phyloP scores from a whole-genome alignment of 2,329 filamentous ascomycete species.

The Stemphylium lycopersici region DNA sequence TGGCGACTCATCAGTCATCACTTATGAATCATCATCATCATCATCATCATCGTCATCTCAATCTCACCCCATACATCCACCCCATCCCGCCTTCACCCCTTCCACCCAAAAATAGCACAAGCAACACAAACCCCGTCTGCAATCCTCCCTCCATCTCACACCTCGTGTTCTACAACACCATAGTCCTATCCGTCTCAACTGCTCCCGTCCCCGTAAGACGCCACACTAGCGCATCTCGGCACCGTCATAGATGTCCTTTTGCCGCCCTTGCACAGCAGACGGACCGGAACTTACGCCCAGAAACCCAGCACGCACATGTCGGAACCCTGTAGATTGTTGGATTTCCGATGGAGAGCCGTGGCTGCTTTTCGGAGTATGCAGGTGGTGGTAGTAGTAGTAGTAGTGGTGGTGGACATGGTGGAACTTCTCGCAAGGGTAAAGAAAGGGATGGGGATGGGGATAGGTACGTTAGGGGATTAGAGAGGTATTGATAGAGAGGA shows the following conservation, averaged over 20 bases:
- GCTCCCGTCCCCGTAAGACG: not conserved
- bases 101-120: not conserved
- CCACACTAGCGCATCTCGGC: constrained; percentile 10
- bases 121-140: not conserved
- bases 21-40: no score
- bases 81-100: no score
- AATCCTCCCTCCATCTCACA: no score
- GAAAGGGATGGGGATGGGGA: not conserved
- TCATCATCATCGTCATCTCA: no score
- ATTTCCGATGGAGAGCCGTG: constrained; percentile 30
- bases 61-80: no score
- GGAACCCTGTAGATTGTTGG: not conserved
- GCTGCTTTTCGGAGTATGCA: not conserved
- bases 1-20: no score
- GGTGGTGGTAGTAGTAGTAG: not conserved
- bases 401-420: not conserved
- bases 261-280: not conserved
- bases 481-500: not conserved
- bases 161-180: no score
- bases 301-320: not conserved
- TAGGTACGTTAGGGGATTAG: not conserved
- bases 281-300: not conserved
- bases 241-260: constrained; percentile 19
- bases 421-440: no score
- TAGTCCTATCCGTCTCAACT: not conserved